These are phyloP conservation scores for Cladosporium sp. DNA, from an alignment of 2,329 filamentous ascomycete genomes.

Conservation along the genomic window DNA sequence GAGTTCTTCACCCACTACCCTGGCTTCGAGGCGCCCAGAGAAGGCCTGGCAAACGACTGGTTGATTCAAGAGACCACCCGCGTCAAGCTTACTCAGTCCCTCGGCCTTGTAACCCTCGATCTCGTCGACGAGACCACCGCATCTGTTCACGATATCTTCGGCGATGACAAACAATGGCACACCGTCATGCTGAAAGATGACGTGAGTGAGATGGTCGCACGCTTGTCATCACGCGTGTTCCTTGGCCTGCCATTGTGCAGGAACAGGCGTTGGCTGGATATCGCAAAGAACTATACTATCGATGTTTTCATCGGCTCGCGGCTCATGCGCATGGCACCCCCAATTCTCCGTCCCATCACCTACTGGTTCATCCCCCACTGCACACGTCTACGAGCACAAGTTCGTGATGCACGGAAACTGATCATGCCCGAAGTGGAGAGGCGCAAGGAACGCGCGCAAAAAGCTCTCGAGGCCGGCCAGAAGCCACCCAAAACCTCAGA, in stretches of 20 bases:
- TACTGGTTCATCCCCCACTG: slow-evolving; percentile 34
- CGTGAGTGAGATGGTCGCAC: slow-evolving; percentile 34
- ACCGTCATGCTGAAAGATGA: slow-evolving; percentile 18
- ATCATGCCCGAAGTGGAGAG: slow-evolving; percentile 33
- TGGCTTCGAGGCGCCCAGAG: slow-evolving; percentile 15
- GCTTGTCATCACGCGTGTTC: slow-evolving; percentile 39
- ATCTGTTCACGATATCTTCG: slow-evolving; percentile 19
- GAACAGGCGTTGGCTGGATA: slow-evolving; percentile 37
- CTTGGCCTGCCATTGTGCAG: slow-evolving; percentile 35
- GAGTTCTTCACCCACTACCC: slow-evolving; percentile 17
- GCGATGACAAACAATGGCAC: slow-evolving; percentile 20
- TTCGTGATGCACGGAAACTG: slow-evolving; percentile 31
- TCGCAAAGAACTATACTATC: slow-evolving; percentile 33
- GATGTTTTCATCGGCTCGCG: slow-evolving; percentile 32
- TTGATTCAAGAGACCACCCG: slow-evolving; percentile 19
- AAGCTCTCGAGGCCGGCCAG: slow-evolving; percentile 18
- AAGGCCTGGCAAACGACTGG: slow-evolving; percentile 14
- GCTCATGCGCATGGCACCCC: slow-evolving; percentile 33
- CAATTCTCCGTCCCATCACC: slow-evolving; percentile 31
- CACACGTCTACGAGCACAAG: slow-evolving; percentile 29
- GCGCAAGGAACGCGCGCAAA: slow-evolving; percentile 22
- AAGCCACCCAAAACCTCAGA: slow-evolving; percentile 22
- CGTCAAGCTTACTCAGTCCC: slow-evolving; percentile 23
- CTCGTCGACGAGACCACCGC: slow-evolving; percentile 23
- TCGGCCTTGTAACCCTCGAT: slow-evolving; percentile 22